These are phyloP conservation scores for Magnaporthales sp. DNA, from an alignment of 2,329 filamentous ascomycete species.

Conservation along the genomic window DNA sequence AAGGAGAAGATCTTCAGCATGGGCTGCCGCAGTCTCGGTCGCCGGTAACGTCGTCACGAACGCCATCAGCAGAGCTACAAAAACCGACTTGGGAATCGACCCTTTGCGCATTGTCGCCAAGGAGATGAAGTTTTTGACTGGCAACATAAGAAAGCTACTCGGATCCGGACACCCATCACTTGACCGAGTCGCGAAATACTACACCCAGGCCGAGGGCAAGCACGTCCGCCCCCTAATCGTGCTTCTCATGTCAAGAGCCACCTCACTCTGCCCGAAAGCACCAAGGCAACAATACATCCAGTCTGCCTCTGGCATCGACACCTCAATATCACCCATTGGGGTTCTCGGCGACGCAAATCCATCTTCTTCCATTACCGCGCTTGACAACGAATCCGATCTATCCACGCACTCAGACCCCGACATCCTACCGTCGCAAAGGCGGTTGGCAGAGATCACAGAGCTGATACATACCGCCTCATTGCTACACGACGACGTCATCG, in stretches of 20 bases:
- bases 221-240: constrained; percentile 92
- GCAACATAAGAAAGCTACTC: constrained; percentile 86
- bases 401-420: constrained; percentile 35
- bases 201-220: constrained; percentile 93
- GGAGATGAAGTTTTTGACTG: constrained; percentile 92
- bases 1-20: constrained; percentile 49
- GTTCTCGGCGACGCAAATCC: constrained; percentile 79
- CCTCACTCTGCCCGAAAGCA: constrained; percentile 63
- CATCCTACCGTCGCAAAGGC: constrained; percentile 86
- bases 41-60: constrained; percentile 64
- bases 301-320: constrained; percentile 39
- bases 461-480: constrained; percentile 95
- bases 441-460: constrained; percentile 93
- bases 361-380: constrained; percentile 45
- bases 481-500: constrained; percentile 96
- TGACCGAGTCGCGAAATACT: constrained; percentile 95
- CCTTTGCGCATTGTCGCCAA: constrained; percentile 85
- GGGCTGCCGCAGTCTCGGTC: constrained; percentile 65
- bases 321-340: constrained; percentile 43
- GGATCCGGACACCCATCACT: constrained; percentile 91
- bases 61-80: constrained; percentile 52
- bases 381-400: constrained; percentile 27
- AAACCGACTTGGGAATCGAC: constrained; percentile 67
- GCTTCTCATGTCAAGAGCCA: constrained; percentile 91
- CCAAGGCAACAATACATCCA: constrained; percentile 16